Base-by-base conservation (phyloP, 2,329 filamentous ascomycete species). In the Metarhizium album region DNA sequence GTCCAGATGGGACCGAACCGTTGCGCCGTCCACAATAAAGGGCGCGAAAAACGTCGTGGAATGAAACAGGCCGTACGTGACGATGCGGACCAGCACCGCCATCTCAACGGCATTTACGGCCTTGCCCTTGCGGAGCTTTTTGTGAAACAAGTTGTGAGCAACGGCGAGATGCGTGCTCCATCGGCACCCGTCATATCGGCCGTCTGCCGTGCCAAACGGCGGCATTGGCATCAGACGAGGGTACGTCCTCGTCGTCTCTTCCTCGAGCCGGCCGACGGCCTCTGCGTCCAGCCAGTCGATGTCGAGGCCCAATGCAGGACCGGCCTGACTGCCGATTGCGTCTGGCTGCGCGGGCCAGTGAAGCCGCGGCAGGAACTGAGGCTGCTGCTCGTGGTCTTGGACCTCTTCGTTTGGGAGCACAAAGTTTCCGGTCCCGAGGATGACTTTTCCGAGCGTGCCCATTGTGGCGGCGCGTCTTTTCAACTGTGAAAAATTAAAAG, bases 41-140 rank as follows among this genome's bases (percentile, higher is more conserved):
- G 53, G 46, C 7, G 51, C 27, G 9, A 58, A 45, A 22, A 53
- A 51, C 1, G 52, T 31, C 37, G 54, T 54, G 13, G 51, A 49
- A 7, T 57, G 31, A 42, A 43, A 47, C 51, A 58, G 56, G n/a
- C 57, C 58, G 37, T 59, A 58, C 4, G 58, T 55, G 3, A 56
- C 35, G 20, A 51, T 54, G 11, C 53, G 40, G 2, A 59, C 23
- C 20, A 59, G 31, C 16, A 52, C 43, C 2, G 29, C 22, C 47
- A 59, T 57, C 16, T 56, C 54, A 0, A 13, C 3, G 8, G 23
- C 6, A 13, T 27, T 11, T 23, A 50, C 20, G 9, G 16, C 9
- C 7, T 31, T 45, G 27, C 16, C 22, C 5, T 43, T 38, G 3
- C 48, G 20, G 11, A 58, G 24, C 14, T 46, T 50, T 20, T 48